Conservation (phyloP, 805 yeast genomes). For the Helenozyma rhizophorensis region DNA sequence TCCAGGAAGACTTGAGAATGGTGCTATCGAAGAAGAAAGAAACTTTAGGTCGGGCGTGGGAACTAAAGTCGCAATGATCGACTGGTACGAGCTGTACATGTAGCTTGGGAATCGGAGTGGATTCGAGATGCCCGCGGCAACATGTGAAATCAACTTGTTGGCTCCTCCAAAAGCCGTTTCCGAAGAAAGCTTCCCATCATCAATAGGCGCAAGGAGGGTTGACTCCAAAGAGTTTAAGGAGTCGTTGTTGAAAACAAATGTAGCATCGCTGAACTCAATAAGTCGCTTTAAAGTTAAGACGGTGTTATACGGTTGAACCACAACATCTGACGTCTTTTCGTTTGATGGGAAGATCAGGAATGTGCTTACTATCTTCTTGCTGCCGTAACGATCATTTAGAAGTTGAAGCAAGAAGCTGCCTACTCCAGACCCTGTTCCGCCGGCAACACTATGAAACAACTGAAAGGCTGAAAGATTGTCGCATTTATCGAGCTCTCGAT, state of each 20-base stretch:
- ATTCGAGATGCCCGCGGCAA: slow-evolving; percentile 79
- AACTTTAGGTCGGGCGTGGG: slow-evolving; percentile 81
- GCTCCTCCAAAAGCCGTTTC: slow-evolving; percentile 63
- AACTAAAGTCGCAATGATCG: slow-evolving; percentile 73
- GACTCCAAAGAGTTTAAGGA: slow-evolving; percentile 74
- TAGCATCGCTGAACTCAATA: slow-evolving; percentile 80
- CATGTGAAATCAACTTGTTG: slow-evolving; percentile 80
- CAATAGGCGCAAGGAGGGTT: slow-evolving; percentile 24
- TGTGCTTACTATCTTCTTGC: slow-evolving; percentile 79
- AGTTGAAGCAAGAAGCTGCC: slow-evolving; percentile 80
- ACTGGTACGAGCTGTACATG: slow-evolving; percentile 80
- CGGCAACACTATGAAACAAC: slow-evolving; percentile 90
- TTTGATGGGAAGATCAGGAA: slow-evolving; percentile 82
- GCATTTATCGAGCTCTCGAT: slow-evolving; percentile 84
- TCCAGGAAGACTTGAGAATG: slow-evolving; percentile 44
- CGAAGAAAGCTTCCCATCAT: slow-evolving; percentile 7
- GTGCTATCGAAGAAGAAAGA: slow-evolving; percentile 37
- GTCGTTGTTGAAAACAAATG: slow-evolving; percentile 87
- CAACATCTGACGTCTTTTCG: slow-evolving; percentile 84
- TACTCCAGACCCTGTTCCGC: slow-evolving; percentile 97
- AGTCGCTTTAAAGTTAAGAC: slow-evolving; percentile 76
- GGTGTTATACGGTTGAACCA: slow-evolving; percentile 94
- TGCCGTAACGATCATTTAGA: slow-evolving; percentile 69
- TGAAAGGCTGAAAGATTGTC: slow-evolving; percentile 90
- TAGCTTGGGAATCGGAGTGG: slow-evolving; percentile 89